Base-by-base conservation (phyloP, 2,329 filamentous ascomycete genomes). In the Aureobasidium lini region DNA sequence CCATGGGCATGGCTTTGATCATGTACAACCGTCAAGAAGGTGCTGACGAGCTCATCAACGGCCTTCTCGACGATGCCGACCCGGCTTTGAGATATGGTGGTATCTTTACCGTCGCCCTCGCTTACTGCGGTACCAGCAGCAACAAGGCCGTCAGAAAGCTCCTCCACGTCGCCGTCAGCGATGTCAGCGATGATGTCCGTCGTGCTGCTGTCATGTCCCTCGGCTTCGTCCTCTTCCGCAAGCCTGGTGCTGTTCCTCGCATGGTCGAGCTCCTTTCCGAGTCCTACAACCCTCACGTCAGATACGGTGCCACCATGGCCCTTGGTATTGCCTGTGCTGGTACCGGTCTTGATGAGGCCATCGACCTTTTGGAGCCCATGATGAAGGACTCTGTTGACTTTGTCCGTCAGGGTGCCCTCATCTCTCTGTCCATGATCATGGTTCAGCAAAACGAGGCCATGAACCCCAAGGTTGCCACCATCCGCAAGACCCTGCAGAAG, bases 321-420 rank as follows among this genome's bases (percentile, higher is more conserved):
- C 84, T 99, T 11, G 94, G 94, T 75, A 99, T 99, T 69, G 95
- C 95, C 29, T 99, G 95, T 68, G 94, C 94, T 29, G 94, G 94
- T 49, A 99, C 94, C 56, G 94, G 94, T 13, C 81, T 97, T 32
- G 91, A 96, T 63, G 94, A 99, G 76, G 94, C 95, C 23, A 94
- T 97, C 63, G 94, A 99, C 69, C 81, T 99, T 16, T 82, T 99
- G 4, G 94, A 99, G 78, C 94, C 94, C 16, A 99, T 99, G 94
- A 92, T 96, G 79, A 99, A 97, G 80, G 94, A 99, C 67, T 95
- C 94, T 7, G 95, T 92, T 61, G 94, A 99, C 77, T 99, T 99
- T 72, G 94, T 99, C 56, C 87, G 95, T 66, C 94, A 99, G 75
- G 94, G 95, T 71, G 93, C 94, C 42, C 80, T 97, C 64, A 97